Evolutionary conservation across 2,329 filamentous ascomycete species (phyloP), one percentile per base, ranked within the genome.

Genomic region (Achaetomium macrosporum): DNA sequence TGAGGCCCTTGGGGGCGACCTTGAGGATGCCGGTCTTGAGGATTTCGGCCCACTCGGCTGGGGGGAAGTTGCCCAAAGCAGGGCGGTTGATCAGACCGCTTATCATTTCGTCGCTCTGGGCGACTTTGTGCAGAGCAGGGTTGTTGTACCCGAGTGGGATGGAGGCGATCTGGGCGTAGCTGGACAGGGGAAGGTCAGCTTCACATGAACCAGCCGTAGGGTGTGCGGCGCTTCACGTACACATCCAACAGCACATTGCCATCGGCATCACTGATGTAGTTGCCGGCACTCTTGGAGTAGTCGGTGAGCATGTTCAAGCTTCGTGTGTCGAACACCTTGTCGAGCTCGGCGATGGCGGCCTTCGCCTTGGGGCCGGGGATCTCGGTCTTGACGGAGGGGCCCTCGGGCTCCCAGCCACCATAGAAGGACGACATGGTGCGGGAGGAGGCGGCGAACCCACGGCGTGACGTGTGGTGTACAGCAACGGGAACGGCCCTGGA

Each of bases 141-240:
- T 96, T 96, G 78, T 92, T 95, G 80, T 96, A 96, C 56, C 90
- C 90, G 42, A 96, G 78, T 3, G 90, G 88, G 63, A 96, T 96
- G 40, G 89, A 95, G 58, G 90, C 90, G 66, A 96, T 96, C 72
- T 96, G 90, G 47, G 90, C 88, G 66, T 92, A 92, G 54, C 84
- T 87, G 60, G 53, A 42, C 15, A 29, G 25, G 20, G 15, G 30
- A 51, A 46, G 40, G 30, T 48, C 15, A 40, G 16, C 35, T 13
- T n/a, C 45, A 11, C 25, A 25, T 25, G 25, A 7, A 7, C 25
- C 4, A 25, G 25, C 7, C 25, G 25, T 25, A 25, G 25, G 25
- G 5, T 39, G 11, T n/a, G 33, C 6, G 10, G 13, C 19, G 7
- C 5, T 5, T 19, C 11, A 68, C 79, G 71, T 73, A 85, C 73